Conservation (phyloP, 2,329 filamentous ascomycete species). For the Atkinsonella hypoxylon region DNA sequence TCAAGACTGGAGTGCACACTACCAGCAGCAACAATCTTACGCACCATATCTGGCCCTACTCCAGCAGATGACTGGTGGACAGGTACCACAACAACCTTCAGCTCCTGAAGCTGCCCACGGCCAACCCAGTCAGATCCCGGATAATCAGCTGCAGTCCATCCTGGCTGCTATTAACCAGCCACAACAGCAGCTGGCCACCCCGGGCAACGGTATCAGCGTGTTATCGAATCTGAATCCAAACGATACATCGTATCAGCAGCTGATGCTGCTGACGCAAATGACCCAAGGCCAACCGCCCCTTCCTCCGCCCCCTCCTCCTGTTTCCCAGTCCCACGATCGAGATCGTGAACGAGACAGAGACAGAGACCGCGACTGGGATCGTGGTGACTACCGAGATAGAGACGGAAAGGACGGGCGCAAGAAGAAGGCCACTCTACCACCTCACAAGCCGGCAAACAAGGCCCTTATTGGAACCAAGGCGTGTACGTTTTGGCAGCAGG, state of each 20-base stretch:
- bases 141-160: conserved; percentile 31
- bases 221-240: conserved; percentile 22
- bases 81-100: conserved; percentile 15
- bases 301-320: conserved; percentile 9
- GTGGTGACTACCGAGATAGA: conserved; percentile 20
- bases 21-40: conserved; percentile 19
- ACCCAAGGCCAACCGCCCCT: conserved; percentile 21
- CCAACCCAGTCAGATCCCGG: conserved; percentile 20
- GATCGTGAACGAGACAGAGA: conserved; percentile 4
- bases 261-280: conserved; percentile 26
- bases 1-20: conserved; percentile 19
- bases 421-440: conserved; percentile 28
- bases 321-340: conserved; percentile 3
- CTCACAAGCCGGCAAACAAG: conserved; percentile 37
- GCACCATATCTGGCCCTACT: conserved; percentile 30
- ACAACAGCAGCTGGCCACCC: conserved; percentile 7
- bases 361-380: conserved; percentile 22
- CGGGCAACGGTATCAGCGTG: conserved; percentile 10
- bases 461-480: conserved; percentile 53
- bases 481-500: conserved; percentile 59
- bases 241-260: conserved; percentile 28
- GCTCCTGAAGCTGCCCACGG: conserved; percentile 6
- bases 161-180: conserved; percentile 29
- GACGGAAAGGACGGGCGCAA: conserved; percentile 27
- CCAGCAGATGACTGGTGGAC: conserved; percentile 27